These are phyloP conservation scores for Leersia perrieri DNA, from an alignment of 176 grass and related monocot genomes.

Conservation along the genomic window DNA sequence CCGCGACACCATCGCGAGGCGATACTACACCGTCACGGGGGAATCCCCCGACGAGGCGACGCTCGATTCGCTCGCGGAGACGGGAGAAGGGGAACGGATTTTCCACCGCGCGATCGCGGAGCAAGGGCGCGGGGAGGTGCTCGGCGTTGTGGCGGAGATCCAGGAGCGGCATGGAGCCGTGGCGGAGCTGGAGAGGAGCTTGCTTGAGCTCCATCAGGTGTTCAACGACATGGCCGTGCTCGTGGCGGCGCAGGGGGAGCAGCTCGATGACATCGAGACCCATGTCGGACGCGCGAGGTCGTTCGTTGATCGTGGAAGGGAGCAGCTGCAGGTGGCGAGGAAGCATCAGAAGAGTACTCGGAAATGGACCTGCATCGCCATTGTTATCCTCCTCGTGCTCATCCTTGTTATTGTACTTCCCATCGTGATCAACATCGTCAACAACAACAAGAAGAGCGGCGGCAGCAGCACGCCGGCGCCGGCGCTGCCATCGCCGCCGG, in stretches of 20 bases:
- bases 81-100: constrained; percentile 75
- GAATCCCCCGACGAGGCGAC: constrained; percentile 64
- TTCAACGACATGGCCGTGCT: constrained; percentile 98
- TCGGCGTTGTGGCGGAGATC: constrained; percentile 82
- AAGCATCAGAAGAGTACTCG: constrained; percentile 65
- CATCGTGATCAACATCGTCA: constrained; percentile 45
- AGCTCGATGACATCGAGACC: constrained; percentile 84
- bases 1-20: constrained; percentile 63
- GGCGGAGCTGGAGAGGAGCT: constrained; percentile 62
- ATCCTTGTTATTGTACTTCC: constrained; percentile 56
- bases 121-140: constrained; percentile 70
- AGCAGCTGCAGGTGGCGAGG: constrained; percentile 71
- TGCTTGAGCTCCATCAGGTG: constrained; percentile 92
- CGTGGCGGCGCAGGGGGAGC: constrained; percentile 80
- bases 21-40: constrained; percentile 88
- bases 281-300: constrained; percentile 66
- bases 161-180: constrained; percentile 88
- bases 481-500: too few species aligned
- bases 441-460: constrained; percentile 9
- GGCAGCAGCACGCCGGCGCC: not conserved
- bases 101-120: constrained; percentile 74
- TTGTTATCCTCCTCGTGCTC: constrained; percentile 56
- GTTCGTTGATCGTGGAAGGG: constrained; percentile 59
- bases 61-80: constrained; percentile 60
- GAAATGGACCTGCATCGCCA: constrained; percentile 73